Evolutionary conservation across 2,329 filamentous ascomycete genomes (phyloP), one percentile per base, ranked within the genome.

Genomic region (Aspergillus unguis): DNA sequence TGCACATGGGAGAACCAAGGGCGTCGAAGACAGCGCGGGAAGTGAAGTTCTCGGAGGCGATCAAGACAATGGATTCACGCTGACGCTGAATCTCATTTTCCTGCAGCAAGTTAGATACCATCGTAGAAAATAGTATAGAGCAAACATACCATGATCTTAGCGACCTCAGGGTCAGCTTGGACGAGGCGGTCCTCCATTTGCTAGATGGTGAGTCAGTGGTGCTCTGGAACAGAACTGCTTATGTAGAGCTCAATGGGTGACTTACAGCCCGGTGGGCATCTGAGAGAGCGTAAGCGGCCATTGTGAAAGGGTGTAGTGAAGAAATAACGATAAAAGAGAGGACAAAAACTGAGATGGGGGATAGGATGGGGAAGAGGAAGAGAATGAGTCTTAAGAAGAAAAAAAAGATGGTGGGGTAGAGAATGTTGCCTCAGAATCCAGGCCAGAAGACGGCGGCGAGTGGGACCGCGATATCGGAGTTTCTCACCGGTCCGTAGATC

Each of bases 21-120:
- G 94, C 94, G 79, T 99, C 92, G 79, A 96, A 96, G 69, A 99
- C 94, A 67, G 94, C 92, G 66, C 92, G 91, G 58, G 94, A 99
- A 54, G 94, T 99, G 77, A 99, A 92, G 82, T 99, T 99, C 81
- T 99, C 94, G 52, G 94, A 97, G 70, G 94, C 92, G 68, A 99
- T 99, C 72, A 99, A 86, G 71, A 97, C 90, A 77, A 99, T 95
- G 66, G 92, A 97, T 82, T 99, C 92, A 75, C 90, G 87, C 81
- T 99, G 94, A 72, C 94, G 90, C 83, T 96, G 85, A 70, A 96
- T 88, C 79, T 97, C 92, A 67, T 88, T 85, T 81, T 90, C 88
- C 88, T 94, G 63, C 55, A 61, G n/a, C 35, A 31, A 55, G 70
- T 75, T 60, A 75, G 69, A 32, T 17, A 17, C 17, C 17, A 17